Conservation (phyloP, 192 early-diverging fungal species). For the Coemansia sp. region DNA sequence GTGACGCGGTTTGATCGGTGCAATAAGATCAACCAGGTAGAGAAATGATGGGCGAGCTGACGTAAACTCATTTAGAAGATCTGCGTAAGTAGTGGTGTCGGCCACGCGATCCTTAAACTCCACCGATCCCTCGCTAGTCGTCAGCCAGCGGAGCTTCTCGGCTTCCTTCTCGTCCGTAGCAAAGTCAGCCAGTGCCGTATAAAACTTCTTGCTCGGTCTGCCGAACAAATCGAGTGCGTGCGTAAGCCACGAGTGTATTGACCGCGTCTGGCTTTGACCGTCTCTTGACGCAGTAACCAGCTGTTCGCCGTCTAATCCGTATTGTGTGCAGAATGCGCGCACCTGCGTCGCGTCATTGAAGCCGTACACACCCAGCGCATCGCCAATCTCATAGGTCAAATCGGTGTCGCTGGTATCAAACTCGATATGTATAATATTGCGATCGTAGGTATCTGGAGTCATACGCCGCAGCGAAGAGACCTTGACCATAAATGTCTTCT, state of each 20-base stretch:
- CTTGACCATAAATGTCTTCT: slow-evolving; percentile 34
- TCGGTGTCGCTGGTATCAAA: slow-evolving; percentile 79
- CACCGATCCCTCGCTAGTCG: slow-evolving; percentile 69
- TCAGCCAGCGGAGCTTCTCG: slow-evolving; percentile 63
- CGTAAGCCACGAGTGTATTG: slow-evolving; percentile 74
- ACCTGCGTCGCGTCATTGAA: slow-evolving; percentile 80
- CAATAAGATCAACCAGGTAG: slow-evolving; percentile 70
- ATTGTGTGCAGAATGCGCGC: slow-evolving; percentile 66
- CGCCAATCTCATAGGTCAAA: slow-evolving; percentile 88
- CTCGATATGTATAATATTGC: slow-evolving; percentile 96
- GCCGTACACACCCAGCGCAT: slow-evolving; percentile 91
- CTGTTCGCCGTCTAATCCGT: slow-evolving; percentile 67
- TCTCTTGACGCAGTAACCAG: slow-evolving; percentile 65
- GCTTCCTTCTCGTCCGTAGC: slow-evolving; percentile 69
- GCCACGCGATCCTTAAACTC: slow-evolving; percentile 81
- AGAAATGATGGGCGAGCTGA: slow-evolving; percentile 74
- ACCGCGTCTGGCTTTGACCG: slow-evolving; percentile 65
- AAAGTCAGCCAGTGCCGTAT: slow-evolving; percentile 71
- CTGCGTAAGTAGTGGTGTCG: slow-evolving; percentile 82
- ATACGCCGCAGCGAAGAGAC: slow-evolving; percentile 60
- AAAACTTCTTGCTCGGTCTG: slow-evolving; percentile 92
- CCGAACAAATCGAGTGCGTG: slow-evolving; percentile 91
- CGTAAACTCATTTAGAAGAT: slow-evolving; percentile 81
- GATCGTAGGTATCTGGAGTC: slow-evolving; percentile 85
- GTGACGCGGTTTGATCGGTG: slow-evolving; percentile 91